A percentile compares a stretch with the other conserved stretches of the same genome.
These are phyloP conservation scores for Parathielavia appendiculata DNA, from an alignment of 495 filamentous ascomycete genomes.

Conservation along the genomic window DNA sequence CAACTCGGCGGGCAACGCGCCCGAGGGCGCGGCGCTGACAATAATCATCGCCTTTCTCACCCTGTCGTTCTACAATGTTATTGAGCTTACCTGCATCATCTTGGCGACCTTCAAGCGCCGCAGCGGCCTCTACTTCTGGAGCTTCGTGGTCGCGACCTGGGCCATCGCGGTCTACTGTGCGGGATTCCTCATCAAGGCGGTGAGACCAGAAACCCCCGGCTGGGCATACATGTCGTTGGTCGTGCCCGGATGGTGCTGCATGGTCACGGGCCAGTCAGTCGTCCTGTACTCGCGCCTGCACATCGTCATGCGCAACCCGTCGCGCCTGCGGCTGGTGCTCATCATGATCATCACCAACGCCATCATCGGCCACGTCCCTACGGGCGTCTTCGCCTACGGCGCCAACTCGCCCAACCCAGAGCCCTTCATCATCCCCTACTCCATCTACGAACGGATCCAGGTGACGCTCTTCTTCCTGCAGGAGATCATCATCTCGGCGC, in stretches of 20 bases:
- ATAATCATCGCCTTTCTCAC: constrained; percentile 35
- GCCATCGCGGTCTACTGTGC: constrained; percentile 55
- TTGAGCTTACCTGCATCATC: constrained; percentile 40
- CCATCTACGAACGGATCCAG: constrained; percentile 59
- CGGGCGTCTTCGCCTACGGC: constrained; percentile 53
- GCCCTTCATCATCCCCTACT: constrained; percentile 42
- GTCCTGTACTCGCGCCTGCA: constrained; percentile 67
- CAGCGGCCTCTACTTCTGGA: constrained; percentile 43
- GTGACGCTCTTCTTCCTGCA: constrained; percentile 59
- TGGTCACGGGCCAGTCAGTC: constrained; percentile 63
- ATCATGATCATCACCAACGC: constrained; percentile 57
- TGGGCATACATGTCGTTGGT: constrained; percentile 44
- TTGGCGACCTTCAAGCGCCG: constrained; percentile 36
- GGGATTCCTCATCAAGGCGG: constrained; percentile 59
- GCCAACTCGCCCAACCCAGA: constrained; percentile 41
- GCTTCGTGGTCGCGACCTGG: constrained; percentile 36
- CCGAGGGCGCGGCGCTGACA: not conserved
- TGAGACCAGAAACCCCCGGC: constrained; percentile 39
- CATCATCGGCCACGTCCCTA: constrained; percentile 51
- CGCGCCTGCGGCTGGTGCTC: constrained; percentile 47
- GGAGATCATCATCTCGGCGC: constrained; percentile 54
- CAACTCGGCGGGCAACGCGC: not conserved
- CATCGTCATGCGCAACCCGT: constrained; percentile 50
- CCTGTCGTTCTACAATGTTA: constrained; percentile 41
- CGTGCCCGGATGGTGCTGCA: constrained; percentile 55